These are phyloP conservation scores for Cryptomeria japonica DNA, from an alignment of 75 land plant species.

Conservation along the genomic window DNA sequence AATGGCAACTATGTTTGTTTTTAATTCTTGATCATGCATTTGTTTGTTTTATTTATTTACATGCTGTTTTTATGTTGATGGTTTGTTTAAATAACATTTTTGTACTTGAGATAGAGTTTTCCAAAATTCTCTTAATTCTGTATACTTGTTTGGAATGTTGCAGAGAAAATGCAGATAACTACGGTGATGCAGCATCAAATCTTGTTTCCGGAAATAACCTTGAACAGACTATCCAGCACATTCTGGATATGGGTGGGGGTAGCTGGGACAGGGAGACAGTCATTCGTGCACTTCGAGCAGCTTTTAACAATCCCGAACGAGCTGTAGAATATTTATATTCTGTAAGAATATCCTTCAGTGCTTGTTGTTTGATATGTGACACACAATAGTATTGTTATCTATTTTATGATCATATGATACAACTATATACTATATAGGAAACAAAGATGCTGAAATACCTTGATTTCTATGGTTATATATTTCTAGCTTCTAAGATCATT, in stretches of 20 bases:
- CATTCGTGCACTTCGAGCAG: slow-evolving; percentile 46
- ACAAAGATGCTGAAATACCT: too few relatives aligned
- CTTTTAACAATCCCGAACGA: slow-evolving; percentile 87
- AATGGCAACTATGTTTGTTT: not conserved
- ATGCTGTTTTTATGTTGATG: not conserved
- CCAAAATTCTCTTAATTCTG: not conserved
- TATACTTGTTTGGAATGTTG: not conserved
- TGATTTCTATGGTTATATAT: not conserved
- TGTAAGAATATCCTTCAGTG: slow-evolving; percentile 43
- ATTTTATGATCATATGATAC: not conserved
- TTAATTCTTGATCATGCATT: not conserved
- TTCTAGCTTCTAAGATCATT: not conserved
- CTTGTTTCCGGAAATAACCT: slow-evolving; percentile 51
- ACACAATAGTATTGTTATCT: not conserved
- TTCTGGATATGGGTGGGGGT: slow-evolving; percentile 64
- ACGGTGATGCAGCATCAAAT: slow-evolving; percentile 56
- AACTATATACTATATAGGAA: not conserved
- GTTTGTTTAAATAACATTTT: not conserved
- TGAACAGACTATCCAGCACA: slow-evolving; percentile 45
- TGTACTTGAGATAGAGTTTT: not conserved
- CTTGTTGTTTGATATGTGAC: not conserved
- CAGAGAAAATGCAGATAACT: slow-evolving; percentile 28
- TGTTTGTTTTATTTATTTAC: not conserved
- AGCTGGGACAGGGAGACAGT: slow-evolving; percentile 55
- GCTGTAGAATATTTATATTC: slow-evolving; percentile 96